Evolutionary conservation across 1,284 basidiomycete genomes (phyloP), one percentile per base, ranked within the genome.

Genomic region (Moniliophthora roreri): DNA sequence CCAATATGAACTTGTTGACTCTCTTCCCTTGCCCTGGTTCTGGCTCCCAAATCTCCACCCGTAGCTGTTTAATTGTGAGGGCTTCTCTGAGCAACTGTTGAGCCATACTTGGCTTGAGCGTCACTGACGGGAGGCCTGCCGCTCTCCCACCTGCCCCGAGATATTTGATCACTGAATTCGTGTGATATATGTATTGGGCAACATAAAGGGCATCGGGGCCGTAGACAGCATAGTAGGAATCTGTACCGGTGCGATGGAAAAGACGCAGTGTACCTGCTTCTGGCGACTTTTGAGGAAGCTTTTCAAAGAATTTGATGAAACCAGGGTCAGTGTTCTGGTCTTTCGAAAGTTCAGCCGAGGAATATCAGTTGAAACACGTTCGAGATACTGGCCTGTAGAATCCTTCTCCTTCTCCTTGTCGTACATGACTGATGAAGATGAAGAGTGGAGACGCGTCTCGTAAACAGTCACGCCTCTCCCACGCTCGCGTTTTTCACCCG

Each of bases 31-130:
- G 82, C 0, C 83, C 87, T 5, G 82, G 76, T 61, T 91, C 89
- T 0, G 89, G 84, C 10, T 74, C 78, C 84, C 89, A 95, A 52
- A 99, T 97, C 72, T 99, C 94, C n/a, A 99, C 84, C 28, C 91
- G 83, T 62, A 99, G 83, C 72, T 99, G 96, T 67, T 87, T 89
- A 16, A 83, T 75, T 2, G 96, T 98, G 51, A 99, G 71, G 1
- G 93, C 94, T 51, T 99, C 95, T 41, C 97, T 77, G 45, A 99
- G 73, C 60, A 98, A 89, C 38, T 80, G 80, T 63, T 93, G 92
- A 0, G 95, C 94, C n/a, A 94, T 85, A 20, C 84, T 84, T 48
- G 81, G 75, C 64, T 85, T 92, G 51, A 99, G 76, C 0, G 83
- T 87, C 50, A 97, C 92, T 49, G 85, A 87, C 0, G 92, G 85